These are phyloP conservation scores for Punica granatum DNA, from an alignment of 345 rosid species.

Conservation along the genomic window DNA sequence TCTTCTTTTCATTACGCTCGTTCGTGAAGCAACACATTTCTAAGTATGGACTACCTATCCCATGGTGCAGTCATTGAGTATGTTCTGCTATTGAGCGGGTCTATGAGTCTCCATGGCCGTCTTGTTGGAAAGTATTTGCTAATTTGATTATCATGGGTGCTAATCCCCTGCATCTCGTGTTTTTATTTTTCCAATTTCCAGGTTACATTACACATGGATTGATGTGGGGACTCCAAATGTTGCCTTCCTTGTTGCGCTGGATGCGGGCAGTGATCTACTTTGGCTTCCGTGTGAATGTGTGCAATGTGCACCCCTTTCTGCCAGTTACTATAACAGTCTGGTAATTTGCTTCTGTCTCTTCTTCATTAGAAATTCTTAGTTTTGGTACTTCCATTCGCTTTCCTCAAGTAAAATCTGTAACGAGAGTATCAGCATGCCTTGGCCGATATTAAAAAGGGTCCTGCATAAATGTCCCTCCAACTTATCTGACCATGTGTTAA, in stretches of 20 bases:
- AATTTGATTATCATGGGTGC: background rate
- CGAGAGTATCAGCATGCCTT: background rate
- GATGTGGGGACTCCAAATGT: conserved; percentile 73
- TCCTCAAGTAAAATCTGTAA: background rate
- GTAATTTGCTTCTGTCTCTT: conserved; percentile 29
- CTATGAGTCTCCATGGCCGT: background rate
- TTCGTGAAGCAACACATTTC: no score
- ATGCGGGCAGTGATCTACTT: conserved; percentile 71
- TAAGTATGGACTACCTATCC: no score
- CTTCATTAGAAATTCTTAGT: background rate
- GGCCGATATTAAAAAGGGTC: background rate
- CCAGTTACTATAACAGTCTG: conserved; percentile 53
- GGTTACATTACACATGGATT: conserved; percentile 83
- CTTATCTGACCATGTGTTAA: background rate
- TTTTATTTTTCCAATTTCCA: conserved; percentile 9
- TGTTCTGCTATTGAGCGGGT: no score
- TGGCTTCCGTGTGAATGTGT: conserved; percentile 89
- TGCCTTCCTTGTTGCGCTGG: conserved; percentile 83
- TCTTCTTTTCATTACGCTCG: no score
- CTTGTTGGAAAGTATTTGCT: background rate
- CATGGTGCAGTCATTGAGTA: no score
- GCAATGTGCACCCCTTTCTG: conserved; percentile 68
- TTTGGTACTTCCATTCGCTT: background rate
- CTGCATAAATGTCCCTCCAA: background rate
- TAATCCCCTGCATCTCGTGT: background rate